These are phyloP conservation scores for Mycena galopus DNA, from an alignment of 768 basidiomycete genomes.

Conservation along the genomic window DNA sequence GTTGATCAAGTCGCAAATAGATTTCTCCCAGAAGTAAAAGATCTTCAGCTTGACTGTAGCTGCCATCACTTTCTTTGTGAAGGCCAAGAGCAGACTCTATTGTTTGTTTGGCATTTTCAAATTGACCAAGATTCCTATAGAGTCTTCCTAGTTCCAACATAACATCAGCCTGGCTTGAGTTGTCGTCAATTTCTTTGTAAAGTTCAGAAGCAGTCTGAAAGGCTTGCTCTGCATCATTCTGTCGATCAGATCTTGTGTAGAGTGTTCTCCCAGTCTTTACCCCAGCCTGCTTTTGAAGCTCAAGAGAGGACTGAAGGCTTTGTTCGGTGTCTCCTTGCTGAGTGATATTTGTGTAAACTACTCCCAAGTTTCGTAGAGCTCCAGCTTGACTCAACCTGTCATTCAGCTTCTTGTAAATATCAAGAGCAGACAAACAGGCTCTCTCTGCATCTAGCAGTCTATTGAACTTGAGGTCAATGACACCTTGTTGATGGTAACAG, in stretches of 20 bases:
- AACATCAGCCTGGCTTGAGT: too few relatives aligned
- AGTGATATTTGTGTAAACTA: too few relatives aligned
- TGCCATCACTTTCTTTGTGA: not conserved
- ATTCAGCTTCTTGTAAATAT: not conserved
- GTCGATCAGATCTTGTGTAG: not conserved
- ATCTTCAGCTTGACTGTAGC: slow-evolving; percentile 16
- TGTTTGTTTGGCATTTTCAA: not conserved
- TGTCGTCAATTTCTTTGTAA: too few relatives aligned
- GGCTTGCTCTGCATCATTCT: not conserved
- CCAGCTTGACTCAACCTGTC: not conserved
- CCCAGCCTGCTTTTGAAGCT: too few relatives aligned
- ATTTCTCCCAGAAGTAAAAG: not conserved
- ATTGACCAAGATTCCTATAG: too few relatives aligned
- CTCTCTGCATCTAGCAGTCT: not conserved
- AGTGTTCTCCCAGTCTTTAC: too few relatives aligned
- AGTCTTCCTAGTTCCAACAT: too few relatives aligned
- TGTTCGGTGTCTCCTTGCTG: too few relatives aligned
- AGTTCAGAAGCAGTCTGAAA: not conserved
- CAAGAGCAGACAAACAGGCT: not conserved
- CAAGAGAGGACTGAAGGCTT: too few relatives aligned
- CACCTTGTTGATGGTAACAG: not conserved
- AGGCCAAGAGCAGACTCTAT: not conserved
- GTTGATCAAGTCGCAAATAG: not conserved
- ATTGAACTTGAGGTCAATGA: not conserved
- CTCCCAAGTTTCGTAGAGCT: not conserved